Evolutionary conservation across 2,329 filamentous ascomycete genomes (phyloP), one percentile per base, ranked within the genome.

Genomic region (Cordyceps cicadae): DNA sequence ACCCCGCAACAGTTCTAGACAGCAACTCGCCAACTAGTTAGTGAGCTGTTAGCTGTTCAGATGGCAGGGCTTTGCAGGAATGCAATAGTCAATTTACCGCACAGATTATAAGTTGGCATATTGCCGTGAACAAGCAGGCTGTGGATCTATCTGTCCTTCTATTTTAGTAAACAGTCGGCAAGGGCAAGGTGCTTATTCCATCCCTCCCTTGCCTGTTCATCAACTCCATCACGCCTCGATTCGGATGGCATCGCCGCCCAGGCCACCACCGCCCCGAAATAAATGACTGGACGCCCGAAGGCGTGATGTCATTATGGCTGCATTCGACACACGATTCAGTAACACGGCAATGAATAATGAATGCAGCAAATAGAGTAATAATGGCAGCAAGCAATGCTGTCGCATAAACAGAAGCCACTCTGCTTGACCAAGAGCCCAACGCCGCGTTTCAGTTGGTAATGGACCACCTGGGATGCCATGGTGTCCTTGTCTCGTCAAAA

Each of bases 241-340:
- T 43, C 21, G 34, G 55, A 51, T 50, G 41, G 32, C 34, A 19
- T n/a, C 19, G 39, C 11, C 39, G 41, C 26, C 46, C 48, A 51
- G 34, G 32, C 29, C 32, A 24, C 21, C 19, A 9, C 26, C 3
- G 21, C 41, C 19, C 32, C 45, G 34, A 21, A n/a, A 51, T 19
- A 9, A 14, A 14, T 37, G 3, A 39, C 17, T 29, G 45, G 29
- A 52, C 14, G n/a, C 29, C 46, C 24, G 9, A n/a, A n/a, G 32
- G 34, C 7, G 49, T 59, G 41, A 59, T 53, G 57, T 53, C 57
- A 59, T 51, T 45, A 26, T 59, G 54, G 54, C 37, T 34, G 54
- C 54, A 56, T 56, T 48, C 41, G 24, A 14, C 26, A 26, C 26
- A 11, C 26, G 41, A 48, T 21, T 24, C 21, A 37, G 37, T 32